Evolutionary conservation across 2,329 filamentous ascomycete genomes (phyloP).

Genomic region (Fusarium longipes): DNA sequence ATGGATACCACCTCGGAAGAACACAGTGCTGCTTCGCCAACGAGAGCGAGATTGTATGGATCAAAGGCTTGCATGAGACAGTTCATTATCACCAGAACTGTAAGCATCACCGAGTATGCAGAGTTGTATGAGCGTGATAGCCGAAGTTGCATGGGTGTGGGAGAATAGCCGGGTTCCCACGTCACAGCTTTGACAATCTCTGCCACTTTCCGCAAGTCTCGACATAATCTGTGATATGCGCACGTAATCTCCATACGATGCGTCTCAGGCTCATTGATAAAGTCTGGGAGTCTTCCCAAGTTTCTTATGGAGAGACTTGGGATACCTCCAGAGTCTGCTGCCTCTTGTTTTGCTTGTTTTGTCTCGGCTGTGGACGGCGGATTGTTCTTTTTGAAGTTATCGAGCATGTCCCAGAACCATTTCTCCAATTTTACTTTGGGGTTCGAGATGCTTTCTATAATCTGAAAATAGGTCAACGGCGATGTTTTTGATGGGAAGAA

Average conservation of each 20-base stretch:
- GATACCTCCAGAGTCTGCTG: slow-evolving; percentile 14
- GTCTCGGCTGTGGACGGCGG: slow-evolving; percentile 13
- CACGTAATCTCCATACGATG: slow-evolving; percentile 37
- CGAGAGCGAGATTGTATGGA: slow-evolving; percentile 20
- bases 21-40: slow-evolving; percentile 25
- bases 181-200: slow-evolving; percentile 29
- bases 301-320: slow-evolving; percentile 32
- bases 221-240: slow-evolving; percentile 25
- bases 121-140: slow-evolving; percentile 22
- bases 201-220: slow-evolving; percentile 28
- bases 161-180: slow-evolving; percentile 11
- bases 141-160: slow-evolving; percentile 25
- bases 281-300: slow-evolving; percentile 27
- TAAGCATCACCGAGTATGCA: slow-evolving; percentile 23
- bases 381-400: slow-evolving; percentile 27
- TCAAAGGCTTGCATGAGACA: slow-evolving; percentile 38
- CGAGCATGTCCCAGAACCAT: slow-evolving; percentile 41
- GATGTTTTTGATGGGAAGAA: accelerated
- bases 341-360: neutral
- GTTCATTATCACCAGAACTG: slow-evolving; percentile 19
- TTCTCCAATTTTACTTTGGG: slow-evolving; percentile 32
- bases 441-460: slow-evolving; percentile 49
- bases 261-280: slow-evolving; percentile 33
- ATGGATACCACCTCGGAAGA: slow-evolving; percentile 27
- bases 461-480: slow-evolving; percentile 22